A percentile compares a stretch with the other conserved stretches of the same genome.
Conservation (phyloP, 2,329 filamentous ascomycete species). For the Zymoseptoria ardabiliae region DNA sequence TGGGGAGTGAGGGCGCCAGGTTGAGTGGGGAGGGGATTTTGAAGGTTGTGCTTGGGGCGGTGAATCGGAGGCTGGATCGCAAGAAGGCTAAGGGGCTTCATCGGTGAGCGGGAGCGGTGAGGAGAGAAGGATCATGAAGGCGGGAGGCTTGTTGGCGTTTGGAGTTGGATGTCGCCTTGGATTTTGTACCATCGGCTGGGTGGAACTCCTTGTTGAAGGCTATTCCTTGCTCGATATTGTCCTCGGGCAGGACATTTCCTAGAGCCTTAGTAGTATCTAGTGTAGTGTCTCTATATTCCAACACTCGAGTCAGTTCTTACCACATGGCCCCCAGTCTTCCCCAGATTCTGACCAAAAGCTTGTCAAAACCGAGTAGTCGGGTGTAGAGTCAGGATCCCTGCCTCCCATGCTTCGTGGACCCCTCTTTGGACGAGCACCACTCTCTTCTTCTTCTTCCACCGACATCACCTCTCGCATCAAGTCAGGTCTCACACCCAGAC, state of each 20-base stretch:
- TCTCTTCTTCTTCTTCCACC: neutral
- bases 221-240: neutral
- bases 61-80: conserved; percentile 60
- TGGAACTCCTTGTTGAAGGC: neutral
- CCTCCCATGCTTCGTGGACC: neutral
- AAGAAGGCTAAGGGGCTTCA: conserved; percentile 19
- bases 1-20: conserved; percentile 40
- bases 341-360: neutral
- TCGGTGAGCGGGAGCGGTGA: neutral
- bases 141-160: neutral
- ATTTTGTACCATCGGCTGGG: neutral
- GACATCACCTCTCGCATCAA: neutral
- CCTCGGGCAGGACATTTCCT: neutral
- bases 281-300: neutral
- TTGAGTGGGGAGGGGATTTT: conserved; percentile 66
- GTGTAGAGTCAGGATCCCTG: neutral
- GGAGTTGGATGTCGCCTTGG: neutral
- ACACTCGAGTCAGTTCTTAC: neutral
- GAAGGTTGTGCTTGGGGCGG: conserved; percentile 73
- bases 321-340: neutral
- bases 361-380: neutral
- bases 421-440: neutral
- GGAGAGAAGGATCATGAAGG: neutral
- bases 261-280: neutral
- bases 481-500: neutral